Conservation (phyloP, 805 yeast species). For the Brettanomyces naardenensis region DNA sequence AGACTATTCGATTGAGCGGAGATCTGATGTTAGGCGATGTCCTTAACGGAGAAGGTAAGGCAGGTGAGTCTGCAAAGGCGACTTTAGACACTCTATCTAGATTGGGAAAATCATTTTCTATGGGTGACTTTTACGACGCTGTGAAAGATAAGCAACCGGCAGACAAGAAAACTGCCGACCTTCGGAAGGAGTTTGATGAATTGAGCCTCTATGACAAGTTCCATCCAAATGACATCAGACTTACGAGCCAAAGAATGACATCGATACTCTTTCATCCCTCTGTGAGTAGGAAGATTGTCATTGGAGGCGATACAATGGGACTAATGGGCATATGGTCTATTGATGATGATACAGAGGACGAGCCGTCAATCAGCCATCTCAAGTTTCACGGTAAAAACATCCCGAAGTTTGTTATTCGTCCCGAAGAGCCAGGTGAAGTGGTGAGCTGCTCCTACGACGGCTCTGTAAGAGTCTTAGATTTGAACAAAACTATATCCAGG, state of each 20-base stretch:
- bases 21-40: constrained; percentile 58
- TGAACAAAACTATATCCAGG: constrained; percentile 48
- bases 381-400: constrained; percentile 73
- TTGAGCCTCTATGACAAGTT: constrained; percentile 46
- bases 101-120: constrained; percentile 47
- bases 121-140: constrained; percentile 64
- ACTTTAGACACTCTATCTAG: constrained; percentile 27
- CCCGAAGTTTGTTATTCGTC: constrained; percentile 43
- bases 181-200: constrained; percentile 47
- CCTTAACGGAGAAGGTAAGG: constrained; percentile 28
- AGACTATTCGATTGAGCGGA: constrained; percentile 53
- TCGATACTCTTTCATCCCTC: constrained; percentile 75
- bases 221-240: constrained; percentile 63
- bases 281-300: constrained; percentile 46
- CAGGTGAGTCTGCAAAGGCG: constrained; percentile 16
- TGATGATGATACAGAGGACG: constrained; percentile 30
- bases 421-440: constrained; percentile 44
- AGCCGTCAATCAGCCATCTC: constrained; percentile 51
- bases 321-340: constrained; percentile 85
- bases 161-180: constrained; percentile 34
- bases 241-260: constrained; percentile 68
- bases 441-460: constrained; percentile 84
- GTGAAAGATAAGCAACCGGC: constrained; percentile 30
- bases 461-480: constrained; percentile 64
- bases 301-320: constrained; percentile 91